A percentile compares a stretch with the other conserved stretches of the same genome.
Evolutionary conservation across 1,284 basidiomycete species (phyloP).

Genomic region (Cryptococcus sp.): DNA sequence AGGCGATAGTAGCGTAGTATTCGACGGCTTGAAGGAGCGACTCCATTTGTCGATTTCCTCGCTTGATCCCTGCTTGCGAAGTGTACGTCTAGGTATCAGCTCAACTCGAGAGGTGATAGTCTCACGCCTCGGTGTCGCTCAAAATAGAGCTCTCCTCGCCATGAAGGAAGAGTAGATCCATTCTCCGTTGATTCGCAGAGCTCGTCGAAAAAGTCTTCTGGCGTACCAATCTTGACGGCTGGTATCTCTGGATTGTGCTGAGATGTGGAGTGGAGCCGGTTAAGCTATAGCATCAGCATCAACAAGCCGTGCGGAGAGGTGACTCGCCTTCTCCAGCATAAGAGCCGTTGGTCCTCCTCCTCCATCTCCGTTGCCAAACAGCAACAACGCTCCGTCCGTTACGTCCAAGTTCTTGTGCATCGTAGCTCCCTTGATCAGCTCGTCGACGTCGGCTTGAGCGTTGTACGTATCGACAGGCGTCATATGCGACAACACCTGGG

Average conservation of each 20-base stretch:
- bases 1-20: slow-evolving; percentile 73
- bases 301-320: slow-evolving; percentile 61
- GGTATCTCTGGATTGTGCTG: slow-evolving; percentile 1
- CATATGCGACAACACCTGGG: slow-evolving; percentile 66
- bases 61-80: slow-evolving; percentile 83
- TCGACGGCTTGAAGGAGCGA: slow-evolving; percentile 75
- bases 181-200: slow-evolving; percentile 59
- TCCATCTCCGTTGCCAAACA: slow-evolving; percentile 88
- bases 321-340: slow-evolving; percentile 84
- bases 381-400: slow-evolving; percentile 63
- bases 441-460: slow-evolving; percentile 10
- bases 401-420: slow-evolving; percentile 89
- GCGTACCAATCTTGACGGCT: not conserved
- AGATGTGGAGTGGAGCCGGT: not conserved
- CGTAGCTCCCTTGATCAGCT: slow-evolving; percentile 50
- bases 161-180: slow-evolving; percentile 72
- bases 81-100: slow-evolving; percentile 1
- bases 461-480: slow-evolving; percentile 58
- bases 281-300: slow-evolving; percentile 42
- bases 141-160: slow-evolving; percentile 82
- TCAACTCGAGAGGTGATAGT: not conserved
- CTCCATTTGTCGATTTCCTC: slow-evolving; percentile 84
- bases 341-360: slow-evolving; percentile 50
- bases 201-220: slow-evolving; percentile 42
- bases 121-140: slow-evolving; percentile 58